Evolutionary conservation across 2,329 filamentous ascomycete genomes (phyloP).

Genomic region (Rhytidhysteron rufulum): DNA sequence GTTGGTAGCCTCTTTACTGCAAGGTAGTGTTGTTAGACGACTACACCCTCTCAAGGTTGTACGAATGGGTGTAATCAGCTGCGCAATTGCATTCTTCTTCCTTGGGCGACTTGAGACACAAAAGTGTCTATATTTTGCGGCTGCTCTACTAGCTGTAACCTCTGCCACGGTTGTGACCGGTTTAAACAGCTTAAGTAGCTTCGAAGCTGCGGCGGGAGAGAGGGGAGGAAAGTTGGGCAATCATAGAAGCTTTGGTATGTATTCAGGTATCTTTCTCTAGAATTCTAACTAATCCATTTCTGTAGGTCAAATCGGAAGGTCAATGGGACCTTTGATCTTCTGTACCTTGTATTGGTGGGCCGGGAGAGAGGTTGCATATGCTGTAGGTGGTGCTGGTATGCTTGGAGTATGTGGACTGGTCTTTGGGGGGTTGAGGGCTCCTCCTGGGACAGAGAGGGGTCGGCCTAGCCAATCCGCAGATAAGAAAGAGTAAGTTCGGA

Average conservation of each 20-base stretch:
- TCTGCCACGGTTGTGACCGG: conserved; percentile 94
- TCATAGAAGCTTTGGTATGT: conserved; percentile 60
- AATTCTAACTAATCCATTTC: conserved; percentile 30
- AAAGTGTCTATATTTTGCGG: conserved; percentile 71
- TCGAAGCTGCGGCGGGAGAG: conserved; percentile 77
- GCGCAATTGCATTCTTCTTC: conserved; percentile 74
- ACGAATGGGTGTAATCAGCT: conserved; percentile 72
- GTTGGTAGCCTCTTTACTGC: conserved; percentile 83
- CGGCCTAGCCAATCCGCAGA: conserved; percentile 2
- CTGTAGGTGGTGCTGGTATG: conserved; percentile 76
- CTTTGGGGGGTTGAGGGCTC: conserved; percentile 68
- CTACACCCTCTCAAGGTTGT: conserved; percentile 78
- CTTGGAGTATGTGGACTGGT: conserved; percentile 67
- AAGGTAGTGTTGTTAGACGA: conserved; percentile 85
- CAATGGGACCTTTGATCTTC: conserved; percentile 82
- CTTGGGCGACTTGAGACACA: conserved; percentile 68
- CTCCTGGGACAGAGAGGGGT: conserved; percentile 38
- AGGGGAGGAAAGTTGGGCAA: conserved; percentile 83
- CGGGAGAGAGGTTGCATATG: conserved; percentile 80
- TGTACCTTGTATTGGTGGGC: conserved; percentile 99
- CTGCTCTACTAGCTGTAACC: conserved; percentile 79
- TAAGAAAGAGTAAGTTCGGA: neutral
- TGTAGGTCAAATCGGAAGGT: conserved; percentile 80
- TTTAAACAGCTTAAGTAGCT: conserved; percentile 84
- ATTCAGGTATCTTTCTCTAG: too few relatives aligned